phyloP scores from a whole-genome alignment of 108 stramenopile species.

The Asterionellopsis glacialis region DNA sequence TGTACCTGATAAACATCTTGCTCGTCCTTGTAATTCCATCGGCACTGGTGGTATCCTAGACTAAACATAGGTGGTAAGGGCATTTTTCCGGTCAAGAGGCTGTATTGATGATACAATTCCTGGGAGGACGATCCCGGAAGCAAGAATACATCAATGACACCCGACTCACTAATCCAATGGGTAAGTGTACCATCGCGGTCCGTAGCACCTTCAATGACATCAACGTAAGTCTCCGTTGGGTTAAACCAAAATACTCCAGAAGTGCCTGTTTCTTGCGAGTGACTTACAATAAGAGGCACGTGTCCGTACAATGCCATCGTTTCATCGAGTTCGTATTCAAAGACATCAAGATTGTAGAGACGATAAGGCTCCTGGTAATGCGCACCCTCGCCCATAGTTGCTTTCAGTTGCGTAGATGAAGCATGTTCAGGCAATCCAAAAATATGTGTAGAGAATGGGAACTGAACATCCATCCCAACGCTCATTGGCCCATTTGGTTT shows the following conservation, averaged over 20 bases:
- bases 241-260: slow-evolving; percentile 97
- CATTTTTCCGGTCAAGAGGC: slow-evolving; percentile 79
- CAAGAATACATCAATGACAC: slow-evolving; percentile 86
- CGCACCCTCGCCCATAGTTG: slow-evolving; percentile 63
- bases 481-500: slow-evolving; percentile 92
- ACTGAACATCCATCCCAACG: slow-evolving; percentile 92
- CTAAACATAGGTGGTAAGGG: slow-evolving; percentile 94
- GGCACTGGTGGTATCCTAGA: slow-evolving; percentile 99
- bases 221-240: slow-evolving; percentile 98
- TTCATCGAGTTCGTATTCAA: slow-evolving; percentile 98
- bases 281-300: slow-evolving; percentile 88
- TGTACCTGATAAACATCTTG: slow-evolving; percentile 92
- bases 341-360: slow-evolving; percentile 98
- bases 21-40: slow-evolving; percentile 99
- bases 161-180: slow-evolving; percentile 95
- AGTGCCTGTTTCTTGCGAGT: slow-evolving; percentile 59
- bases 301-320: slow-evolving; percentile 98
- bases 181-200: slow-evolving; percentile 42
- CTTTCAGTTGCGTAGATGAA: slow-evolving; percentile 76
- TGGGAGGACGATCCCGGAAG: slow-evolving; percentile 74
- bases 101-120: slow-evolving; percentile 85
- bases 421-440: slow-evolving; percentile 99
- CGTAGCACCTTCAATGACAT: slow-evolving; percentile 51
- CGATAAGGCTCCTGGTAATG: slow-evolving; percentile 95
- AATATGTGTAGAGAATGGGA: slow-evolving; percentile 74